A percentile compares a stretch with the other conserved stretches of the same genome.
These are phyloP conservation scores for Bacidia rubella DNA, from an alignment of 495 filamentous ascomycete species.

Conservation along the genomic window DNA sequence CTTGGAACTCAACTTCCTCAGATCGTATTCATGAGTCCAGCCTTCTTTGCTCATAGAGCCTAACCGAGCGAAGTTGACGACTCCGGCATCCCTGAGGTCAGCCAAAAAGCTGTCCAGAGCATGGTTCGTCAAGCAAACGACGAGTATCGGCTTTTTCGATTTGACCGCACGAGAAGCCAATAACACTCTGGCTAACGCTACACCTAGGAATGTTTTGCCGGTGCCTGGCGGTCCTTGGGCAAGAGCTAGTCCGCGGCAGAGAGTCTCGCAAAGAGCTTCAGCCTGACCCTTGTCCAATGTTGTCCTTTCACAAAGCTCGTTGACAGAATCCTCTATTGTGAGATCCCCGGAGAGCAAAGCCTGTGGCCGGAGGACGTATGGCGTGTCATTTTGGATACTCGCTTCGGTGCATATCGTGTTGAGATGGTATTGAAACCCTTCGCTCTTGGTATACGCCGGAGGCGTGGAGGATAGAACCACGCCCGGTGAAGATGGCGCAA, in stretches of 20 bases:
- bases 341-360: background rate
- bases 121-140: constrained; percentile 51
- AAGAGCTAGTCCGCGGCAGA: constrained; percentile 41
- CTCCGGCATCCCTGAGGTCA: constrained; percentile 37
- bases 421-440: constrained; percentile 34
- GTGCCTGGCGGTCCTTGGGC: constrained; percentile 70
- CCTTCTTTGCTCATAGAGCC: constrained; percentile 42
- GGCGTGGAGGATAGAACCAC: constrained; percentile 21
- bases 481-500: constrained; percentile 30
- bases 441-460: constrained; percentile 33
- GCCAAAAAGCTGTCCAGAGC: constrained; percentile 52
- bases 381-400: background rate
- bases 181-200: constrained; percentile 39
- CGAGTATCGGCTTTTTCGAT: constrained; percentile 46
- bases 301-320: constrained; percentile 23
- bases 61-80: constrained; percentile 48
- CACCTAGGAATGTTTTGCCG: constrained; percentile 39
- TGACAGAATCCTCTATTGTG: constrained; percentile 9
- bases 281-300: constrained; percentile 45
- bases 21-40: constrained; percentile 13
- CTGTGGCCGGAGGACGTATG: constrained; percentile 24
- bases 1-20: constrained; percentile 12
- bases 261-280: constrained; percentile 37
- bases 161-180: constrained; percentile 37
- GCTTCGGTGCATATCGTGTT: constrained; percentile 20